Percentiles rank a stretch among this genome's conserved stretches.
phyloP scores from a whole-genome alignment of 2,329 filamentous ascomycete species.

The Trichothecium roseum region DNA sequence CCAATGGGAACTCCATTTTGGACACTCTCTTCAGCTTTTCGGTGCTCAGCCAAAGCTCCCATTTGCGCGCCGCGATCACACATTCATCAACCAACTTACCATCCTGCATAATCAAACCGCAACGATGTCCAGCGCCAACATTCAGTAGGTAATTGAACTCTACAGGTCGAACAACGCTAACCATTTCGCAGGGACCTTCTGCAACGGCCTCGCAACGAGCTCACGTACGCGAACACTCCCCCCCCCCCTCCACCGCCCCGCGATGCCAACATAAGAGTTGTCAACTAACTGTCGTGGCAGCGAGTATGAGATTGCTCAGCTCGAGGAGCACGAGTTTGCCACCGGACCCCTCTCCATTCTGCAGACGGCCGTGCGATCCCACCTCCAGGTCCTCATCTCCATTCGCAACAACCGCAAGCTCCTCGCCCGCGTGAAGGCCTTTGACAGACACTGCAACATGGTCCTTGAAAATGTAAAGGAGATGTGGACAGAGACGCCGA shows the following conservation, averaged over 20 bases:
- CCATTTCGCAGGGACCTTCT: conserved; percentile 61
- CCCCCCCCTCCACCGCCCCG: conserved; percentile 6
- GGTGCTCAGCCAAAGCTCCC: conserved; percentile 13
- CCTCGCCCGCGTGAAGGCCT: conserved; percentile 93
- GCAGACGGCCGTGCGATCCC: conserved; percentile 88
- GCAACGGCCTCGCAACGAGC: conserved; percentile 77
- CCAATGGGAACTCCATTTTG: neutral
- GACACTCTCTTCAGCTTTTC: too few species aligned
- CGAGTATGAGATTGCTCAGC: conserved; percentile 80
- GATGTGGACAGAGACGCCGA: conserved; percentile 97
- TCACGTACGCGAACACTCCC: conserved; percentile 59
- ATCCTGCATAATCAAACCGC: conserved; percentile 1
- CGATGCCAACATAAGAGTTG: conserved; percentile 8
- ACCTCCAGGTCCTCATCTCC: conserved; percentile 92
- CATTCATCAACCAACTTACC: neutral
- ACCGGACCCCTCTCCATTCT: conserved; percentile 67
- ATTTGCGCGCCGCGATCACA: conserved; percentile 16
- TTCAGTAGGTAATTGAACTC: conserved; percentile 44
- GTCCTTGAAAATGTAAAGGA: conserved; percentile 88
- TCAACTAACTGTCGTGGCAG: conserved; percentile 30
- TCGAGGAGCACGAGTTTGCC: conserved; percentile 47
- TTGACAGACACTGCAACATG: conserved; percentile 99
- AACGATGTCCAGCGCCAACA: conserved; percentile 58
- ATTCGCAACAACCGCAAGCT: conserved; percentile 98
- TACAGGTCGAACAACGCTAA: conserved; percentile 14